These are phyloP conservation scores for Mallotus japonicus DNA, from an alignment of 441 rosid genomes.

Conservation along the genomic window DNA sequence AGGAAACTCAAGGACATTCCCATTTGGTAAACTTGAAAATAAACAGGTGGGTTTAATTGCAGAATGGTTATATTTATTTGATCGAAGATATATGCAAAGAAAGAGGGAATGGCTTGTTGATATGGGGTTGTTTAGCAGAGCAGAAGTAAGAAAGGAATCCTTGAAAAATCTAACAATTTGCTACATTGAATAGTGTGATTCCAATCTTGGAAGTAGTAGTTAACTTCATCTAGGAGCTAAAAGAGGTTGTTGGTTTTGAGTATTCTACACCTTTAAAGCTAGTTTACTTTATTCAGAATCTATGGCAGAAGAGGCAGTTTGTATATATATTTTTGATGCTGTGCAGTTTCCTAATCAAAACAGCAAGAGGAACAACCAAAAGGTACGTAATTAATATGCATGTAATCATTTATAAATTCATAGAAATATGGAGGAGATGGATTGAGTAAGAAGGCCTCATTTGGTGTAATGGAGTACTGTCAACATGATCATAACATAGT, in stretches of 20 bases:
- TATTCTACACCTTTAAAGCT: too few species aligned
- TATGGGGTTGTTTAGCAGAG: neutral
- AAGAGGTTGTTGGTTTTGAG: neutral
- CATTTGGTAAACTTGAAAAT: neutral
- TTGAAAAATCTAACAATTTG: neutral
- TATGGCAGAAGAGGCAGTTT: too few species aligned
- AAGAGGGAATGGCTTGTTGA: neutral
- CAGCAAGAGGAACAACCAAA: neutral
- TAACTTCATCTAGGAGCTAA: neutral
- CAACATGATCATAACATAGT: too few species aligned
- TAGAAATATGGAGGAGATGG: neutral
- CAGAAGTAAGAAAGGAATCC: slow-evolving; percentile 15
- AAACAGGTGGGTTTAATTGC: neutral
- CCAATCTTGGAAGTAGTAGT: neutral
- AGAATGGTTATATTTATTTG: neutral
- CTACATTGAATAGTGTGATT: neutral
- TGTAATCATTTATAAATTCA: neutral
- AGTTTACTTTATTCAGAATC: too few species aligned
- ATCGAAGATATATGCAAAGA: too few species aligned
- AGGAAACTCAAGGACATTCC: slow-evolving; percentile 19
- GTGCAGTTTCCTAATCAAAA: neutral
- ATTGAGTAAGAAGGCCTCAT: too few species aligned
- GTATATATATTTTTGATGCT: too few species aligned
- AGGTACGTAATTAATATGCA: neutral
- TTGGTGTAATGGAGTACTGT: too few species aligned